Evolutionary conservation across 371 early-diverging fungal genomes (phyloP), one percentile per base, ranked within the genome.

Genomic region (Agmasoma carcini): DNA sequence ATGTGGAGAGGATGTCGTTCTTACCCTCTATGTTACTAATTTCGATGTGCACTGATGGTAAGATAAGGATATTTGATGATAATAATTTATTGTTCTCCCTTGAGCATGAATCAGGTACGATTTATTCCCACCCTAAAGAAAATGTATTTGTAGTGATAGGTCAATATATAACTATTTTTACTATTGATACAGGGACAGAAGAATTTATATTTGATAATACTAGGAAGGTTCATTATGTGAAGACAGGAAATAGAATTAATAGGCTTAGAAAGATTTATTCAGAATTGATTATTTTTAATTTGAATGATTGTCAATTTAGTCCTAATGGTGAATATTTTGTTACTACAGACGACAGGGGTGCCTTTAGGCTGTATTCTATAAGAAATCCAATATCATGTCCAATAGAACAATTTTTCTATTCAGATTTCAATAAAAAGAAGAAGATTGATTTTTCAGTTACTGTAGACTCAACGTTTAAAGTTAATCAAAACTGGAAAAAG

Each of bases 251-350:
- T 7, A 6, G 23, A 25, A 15, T 6, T 25, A 34, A 34, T 7
- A 12, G 7, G 33, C 4, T 34, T 12, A 51, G 40, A 17, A 3
- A 60, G 14, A 19, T 62, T 11, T 19, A 25, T 33, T 43, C 31
- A 2, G 61, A 61, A 23, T 15, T 41, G 15, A 40, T 61, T 26
- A 48, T 27, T 37, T 59, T 59, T 48, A 40, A 12, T 30, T 20
- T 67, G 2, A 64, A 26, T 19, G 67, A 71, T 51, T 43, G 53
- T 33, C 62, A 61, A 12, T 71, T 71, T 60, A 48, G 55, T 3
- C 54, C 34, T 27, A 63, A 71, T 53, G 71, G 71, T 2, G 41
- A 54, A 25, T 57, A 43, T 57, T 58, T 71, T 48, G 51, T 71
- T 19, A 30, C 59, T 19, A 31, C 57, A 14, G 65, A 71, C 31